Evolutionary conservation across 805 yeast genomes (phyloP), one percentile per base, ranked within the genome.

Genomic region (Pichia gijzeniarum): DNA sequence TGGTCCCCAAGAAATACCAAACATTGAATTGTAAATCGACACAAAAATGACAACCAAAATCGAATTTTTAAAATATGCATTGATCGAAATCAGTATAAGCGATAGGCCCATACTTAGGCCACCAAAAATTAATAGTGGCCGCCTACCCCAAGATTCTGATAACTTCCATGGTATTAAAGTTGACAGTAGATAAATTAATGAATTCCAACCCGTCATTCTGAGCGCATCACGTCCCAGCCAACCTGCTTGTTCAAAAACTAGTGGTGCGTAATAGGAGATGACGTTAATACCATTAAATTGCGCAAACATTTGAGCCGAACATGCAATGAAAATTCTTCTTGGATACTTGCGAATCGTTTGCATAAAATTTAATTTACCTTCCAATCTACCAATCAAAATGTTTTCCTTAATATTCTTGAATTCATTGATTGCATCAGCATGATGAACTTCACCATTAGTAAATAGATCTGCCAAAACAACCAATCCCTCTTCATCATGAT

Each of bases 1-100:
- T 3, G 96, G 95, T 9, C 96, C 97, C 95, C 96, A 90, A 44
- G 91, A 81, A 57, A 79, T 80, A 16, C 96, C 96, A 65, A 89
- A 89, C 3, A 80, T 79, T 1, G 95, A 85, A 58, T 87, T 89
- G 68, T 81, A 86, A 14, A 86, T 65, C 44, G 89, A 74, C 16
- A 89, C 95, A 56, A 84, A 78, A 2, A 76, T 57, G 2, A 88
- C 96, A 30, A 88, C 95, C 10, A 47, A 17, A 8, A 43, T 36
- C 1, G 54, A 49, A 49, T 79, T 61, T 16, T 71, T 69, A 10
- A 95, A 84, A 2, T 95, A 85, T 59, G 80, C 68, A 27, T 77
- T 79, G 59, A 76, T 75, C 0, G 95, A 76, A 39, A 89, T 86
- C 18, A 72, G 52, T 5, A 74, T 69, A 31, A 89, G 69, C 0